A percentile compares a stretch with the other conserved stretches of the same genome.
phyloP scores from a whole-genome alignment of 108 stramenopile species.

The Conticribra guillardii region DNA sequence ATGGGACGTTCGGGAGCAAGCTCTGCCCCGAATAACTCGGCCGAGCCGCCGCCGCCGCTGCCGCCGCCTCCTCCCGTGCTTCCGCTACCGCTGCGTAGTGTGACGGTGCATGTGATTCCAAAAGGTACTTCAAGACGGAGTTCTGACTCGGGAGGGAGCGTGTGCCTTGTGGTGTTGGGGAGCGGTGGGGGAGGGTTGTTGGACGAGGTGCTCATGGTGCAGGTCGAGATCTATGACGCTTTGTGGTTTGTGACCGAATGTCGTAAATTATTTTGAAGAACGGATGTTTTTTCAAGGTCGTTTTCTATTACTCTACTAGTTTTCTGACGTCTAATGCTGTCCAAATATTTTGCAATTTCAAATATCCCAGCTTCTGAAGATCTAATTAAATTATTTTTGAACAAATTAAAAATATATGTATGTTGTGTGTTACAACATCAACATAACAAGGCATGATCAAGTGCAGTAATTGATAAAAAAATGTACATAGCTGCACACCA shows the following conservation, averaged over 20 bases:
- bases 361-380: too few relatives aligned
- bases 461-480: too few relatives aligned
- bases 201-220: slow-evolving; percentile 26
- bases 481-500: too few relatives aligned
- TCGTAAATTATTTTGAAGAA: neutral
- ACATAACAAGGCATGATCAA: too few relatives aligned
- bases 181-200: slow-evolving; percentile 13
- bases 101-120: slow-evolving; percentile 32
- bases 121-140: slow-evolving; percentile 56
- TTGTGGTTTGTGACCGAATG: too few relatives aligned
- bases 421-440: too few relatives aligned
- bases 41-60: slow-evolving; percentile 42
- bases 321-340: too few relatives aligned
- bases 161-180: slow-evolving; percentile 29
- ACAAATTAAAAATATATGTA: too few relatives aligned
- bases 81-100: slow-evolving; percentile 18
- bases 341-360: too few relatives aligned
- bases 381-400: too few relatives aligned
- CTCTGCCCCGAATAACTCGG: slow-evolving; percentile 60
- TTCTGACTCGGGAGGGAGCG: slow-evolving; percentile 52
- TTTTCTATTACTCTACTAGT: too few relatives aligned
- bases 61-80: neutral
- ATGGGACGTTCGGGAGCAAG: slow-evolving; percentile 47
- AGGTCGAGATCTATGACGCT: too few relatives aligned
- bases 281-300: neutral